phyloP scores from a whole-genome alignment of 2,329 filamentous ascomycete species.

The Eutypa lata region DNA sequence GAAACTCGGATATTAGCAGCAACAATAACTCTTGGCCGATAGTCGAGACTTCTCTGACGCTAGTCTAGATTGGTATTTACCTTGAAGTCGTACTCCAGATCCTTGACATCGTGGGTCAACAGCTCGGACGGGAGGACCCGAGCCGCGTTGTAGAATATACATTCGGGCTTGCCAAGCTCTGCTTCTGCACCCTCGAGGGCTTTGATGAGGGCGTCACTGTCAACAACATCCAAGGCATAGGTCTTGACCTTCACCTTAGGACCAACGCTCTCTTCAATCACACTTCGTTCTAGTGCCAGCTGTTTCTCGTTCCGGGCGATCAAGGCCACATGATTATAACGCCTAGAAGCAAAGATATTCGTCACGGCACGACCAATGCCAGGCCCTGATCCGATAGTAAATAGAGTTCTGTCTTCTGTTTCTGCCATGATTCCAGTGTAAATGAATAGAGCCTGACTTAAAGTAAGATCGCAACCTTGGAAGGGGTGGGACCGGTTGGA shows the following conservation, averaged over 20 bases:
- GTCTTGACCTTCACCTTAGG: slow-evolving; percentile 35
- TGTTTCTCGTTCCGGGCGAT: slow-evolving; percentile 40
- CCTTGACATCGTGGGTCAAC: slow-evolving; percentile 37
- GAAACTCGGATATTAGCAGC: not conserved
- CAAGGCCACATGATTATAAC: slow-evolving; percentile 45
- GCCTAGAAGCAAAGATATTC: slow-evolving; percentile 37
- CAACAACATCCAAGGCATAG: slow-evolving; percentile 40
- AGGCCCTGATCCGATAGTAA: slow-evolving; percentile 45
- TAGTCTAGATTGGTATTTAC: slow-evolving; percentile 25
- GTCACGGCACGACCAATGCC: slow-evolving; percentile 44
- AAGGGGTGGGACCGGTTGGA: no score
- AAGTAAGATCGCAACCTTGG: no score
- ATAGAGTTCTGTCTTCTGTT: slow-evolving; percentile 18
- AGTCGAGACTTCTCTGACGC: not conserved
- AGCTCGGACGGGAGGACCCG: slow-evolving; percentile 40
- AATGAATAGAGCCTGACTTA: no score
- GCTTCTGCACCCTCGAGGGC: slow-evolving; percentile 39
- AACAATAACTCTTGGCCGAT: not conserved
- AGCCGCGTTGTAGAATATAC: slow-evolving; percentile 52
- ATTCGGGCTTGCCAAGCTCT: slow-evolving; percentile 40
- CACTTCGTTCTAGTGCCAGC: slow-evolving; percentile 33
- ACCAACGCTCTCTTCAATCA: slow-evolving; percentile 28
- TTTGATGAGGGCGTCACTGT: slow-evolving; percentile 33
- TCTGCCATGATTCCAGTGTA: no score
- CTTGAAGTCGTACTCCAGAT: slow-evolving; percentile 48